Evolutionary conservation across 164 flowering plant genomes (phyloP).

Genomic region (Macadamia integrifolia): DNA sequence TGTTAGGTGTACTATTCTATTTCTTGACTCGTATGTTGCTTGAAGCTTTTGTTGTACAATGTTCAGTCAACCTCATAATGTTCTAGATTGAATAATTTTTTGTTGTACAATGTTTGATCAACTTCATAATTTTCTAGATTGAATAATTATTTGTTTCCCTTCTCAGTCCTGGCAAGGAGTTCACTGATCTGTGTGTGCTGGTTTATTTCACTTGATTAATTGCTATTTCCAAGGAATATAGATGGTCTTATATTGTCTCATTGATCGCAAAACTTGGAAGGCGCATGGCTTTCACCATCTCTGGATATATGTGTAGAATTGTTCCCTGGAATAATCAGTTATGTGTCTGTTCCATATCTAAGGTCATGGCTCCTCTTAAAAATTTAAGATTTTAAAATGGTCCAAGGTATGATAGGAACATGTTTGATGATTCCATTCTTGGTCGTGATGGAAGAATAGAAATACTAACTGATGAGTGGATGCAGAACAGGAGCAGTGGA

Average conservation of each 20-base stretch:
- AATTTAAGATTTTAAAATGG: background rate
- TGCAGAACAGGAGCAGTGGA: background rate
- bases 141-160: background rate
- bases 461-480: background rate
- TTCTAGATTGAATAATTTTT: constrained; percentile 47
- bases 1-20: constrained; percentile 84
- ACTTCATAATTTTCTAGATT: constrained; percentile 77
- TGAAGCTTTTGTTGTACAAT: constrained; percentile 77
- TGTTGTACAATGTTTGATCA: constrained; percentile 70
- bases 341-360: too few species aligned
- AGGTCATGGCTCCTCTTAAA: background rate
- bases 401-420: background rate
- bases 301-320: background rate
- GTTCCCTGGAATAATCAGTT: too few species aligned
- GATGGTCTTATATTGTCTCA: background rate
- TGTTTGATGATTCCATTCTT: background rate
- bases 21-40: constrained; percentile 64
- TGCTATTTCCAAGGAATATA: background rate
- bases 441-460: background rate
- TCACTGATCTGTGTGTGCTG: background rate
- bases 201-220: background rate
- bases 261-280: background rate
- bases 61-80: constrained; percentile 76
- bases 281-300: background rate
- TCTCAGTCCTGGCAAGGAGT: background rate